Evolutionary conservation across 2,329 filamentous ascomycete species (phyloP).

Genomic region (Colletotrichum tropicale): DNA sequence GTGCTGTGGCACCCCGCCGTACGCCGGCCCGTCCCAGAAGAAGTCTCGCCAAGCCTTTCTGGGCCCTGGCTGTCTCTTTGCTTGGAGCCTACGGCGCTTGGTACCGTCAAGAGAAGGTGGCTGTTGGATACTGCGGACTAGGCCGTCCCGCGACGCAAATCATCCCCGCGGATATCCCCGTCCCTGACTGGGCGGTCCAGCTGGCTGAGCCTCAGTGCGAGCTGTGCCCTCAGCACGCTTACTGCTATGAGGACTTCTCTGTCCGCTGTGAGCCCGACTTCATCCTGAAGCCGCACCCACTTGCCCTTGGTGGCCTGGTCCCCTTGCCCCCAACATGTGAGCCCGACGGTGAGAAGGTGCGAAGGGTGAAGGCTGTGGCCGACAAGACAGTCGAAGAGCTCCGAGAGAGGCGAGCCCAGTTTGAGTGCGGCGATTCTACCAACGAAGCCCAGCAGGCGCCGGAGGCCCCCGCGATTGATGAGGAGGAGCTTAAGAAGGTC

Average conservation of each 20-base stretch:
- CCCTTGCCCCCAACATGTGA: conserved; percentile 92
- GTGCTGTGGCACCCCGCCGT: conserved; percentile 47
- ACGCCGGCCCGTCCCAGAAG: conserved; percentile 42
- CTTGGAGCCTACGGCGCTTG: conserved; percentile 77
- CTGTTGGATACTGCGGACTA: conserved; percentile 92
- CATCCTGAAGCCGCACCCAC: conserved; percentile 81
- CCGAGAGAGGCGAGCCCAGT: conserved; percentile 83
- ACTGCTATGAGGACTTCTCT: conserved; percentile 80
- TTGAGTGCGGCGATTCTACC: conserved; percentile 80
- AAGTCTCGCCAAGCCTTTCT: conserved; percentile 68
- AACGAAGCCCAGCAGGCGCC: conserved; percentile 65
- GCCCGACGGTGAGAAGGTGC: conserved; percentile 90
- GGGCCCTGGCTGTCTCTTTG: conserved; percentile 73
- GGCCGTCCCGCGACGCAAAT: conserved; percentile 65
- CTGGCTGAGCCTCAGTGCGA: conserved; percentile 84
- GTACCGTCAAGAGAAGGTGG: conserved; percentile 95
- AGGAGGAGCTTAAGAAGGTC: conserved; percentile 77
- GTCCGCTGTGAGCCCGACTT: conserved; percentile 88
- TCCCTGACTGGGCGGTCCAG: conserved; percentile 75
- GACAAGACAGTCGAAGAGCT: conserved; percentile 88
- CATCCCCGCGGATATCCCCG: conserved; percentile 50
- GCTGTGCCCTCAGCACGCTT: conserved; percentile 86
- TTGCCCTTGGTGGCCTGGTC: conserved; percentile 79
- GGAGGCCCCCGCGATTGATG: conserved; percentile 63
- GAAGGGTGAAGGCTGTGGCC: conserved; percentile 84